Evolutionary conservation across 2,329 filamentous ascomycete species (phyloP).

Genomic region (Fusarium proliferatum): DNA sequence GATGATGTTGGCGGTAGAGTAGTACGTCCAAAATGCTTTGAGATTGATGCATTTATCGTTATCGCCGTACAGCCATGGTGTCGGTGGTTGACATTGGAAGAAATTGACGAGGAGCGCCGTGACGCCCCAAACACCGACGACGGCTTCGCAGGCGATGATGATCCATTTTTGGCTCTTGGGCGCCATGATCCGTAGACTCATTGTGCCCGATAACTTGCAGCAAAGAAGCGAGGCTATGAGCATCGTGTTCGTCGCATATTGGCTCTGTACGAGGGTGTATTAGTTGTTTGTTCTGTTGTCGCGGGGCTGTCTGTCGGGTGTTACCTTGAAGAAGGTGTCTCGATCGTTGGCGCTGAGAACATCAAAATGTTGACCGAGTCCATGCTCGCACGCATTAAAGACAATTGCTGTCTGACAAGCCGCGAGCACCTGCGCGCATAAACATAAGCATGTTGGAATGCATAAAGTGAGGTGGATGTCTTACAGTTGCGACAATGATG

Average conservation of each 20-base stretch:
- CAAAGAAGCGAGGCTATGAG: conserved; percentile 42
- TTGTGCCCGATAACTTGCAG: conserved; percentile 44
- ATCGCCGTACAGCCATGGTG: conserved; percentile 44
- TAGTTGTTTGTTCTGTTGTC: conserved; percentile 8
- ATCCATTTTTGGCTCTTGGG: conserved; percentile 38
- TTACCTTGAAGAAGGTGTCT: conserved; percentile 44
- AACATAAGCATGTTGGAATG: background rate
- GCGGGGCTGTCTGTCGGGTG: too few species aligned
- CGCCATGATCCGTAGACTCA: conserved; percentile 42
- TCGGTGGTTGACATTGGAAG: conserved; percentile 43
- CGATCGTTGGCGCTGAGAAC: conserved; percentile 21
- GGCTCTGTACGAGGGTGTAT: conserved; percentile 26
- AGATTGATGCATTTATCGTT: conserved; percentile 38
- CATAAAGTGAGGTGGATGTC: background rate
- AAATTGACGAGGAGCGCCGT: conserved; percentile 41
- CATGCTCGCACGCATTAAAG: conserved; percentile 37
- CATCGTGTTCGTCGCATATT: conserved; percentile 44
- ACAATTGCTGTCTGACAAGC: conserved; percentile 38
- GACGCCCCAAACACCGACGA: conserved; percentile 41
- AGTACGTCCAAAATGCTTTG: conserved; percentile 42
- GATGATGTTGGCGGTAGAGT: conserved; percentile 45
- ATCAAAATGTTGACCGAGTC: conserved; percentile 37
- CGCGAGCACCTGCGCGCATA: conserved; percentile 31
- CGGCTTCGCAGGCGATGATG: conserved; percentile 29
- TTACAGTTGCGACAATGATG: conserved; percentile 42